These are phyloP conservation scores for Starmerella tilneyi DNA, from an alignment of 805 yeast species.

Conservation along the genomic window DNA sequence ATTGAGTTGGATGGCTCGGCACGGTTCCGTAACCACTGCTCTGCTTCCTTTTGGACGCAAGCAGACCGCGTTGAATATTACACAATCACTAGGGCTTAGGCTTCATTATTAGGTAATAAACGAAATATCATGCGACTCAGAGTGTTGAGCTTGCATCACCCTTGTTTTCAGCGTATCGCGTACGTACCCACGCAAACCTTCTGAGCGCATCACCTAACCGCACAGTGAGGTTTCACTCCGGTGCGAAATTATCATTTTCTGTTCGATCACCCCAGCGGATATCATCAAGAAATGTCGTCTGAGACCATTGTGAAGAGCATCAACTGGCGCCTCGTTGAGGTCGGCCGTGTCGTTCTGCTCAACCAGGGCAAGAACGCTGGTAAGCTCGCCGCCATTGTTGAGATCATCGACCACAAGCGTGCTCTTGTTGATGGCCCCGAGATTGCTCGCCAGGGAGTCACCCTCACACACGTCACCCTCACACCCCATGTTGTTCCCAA, in stretches of 20 bases:
- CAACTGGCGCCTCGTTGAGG: constrained; percentile 99
- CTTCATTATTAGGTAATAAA: too few species aligned
- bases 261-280: constrained; percentile 11
- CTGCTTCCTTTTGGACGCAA: too few species aligned
- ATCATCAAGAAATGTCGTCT: constrained; percentile 48
- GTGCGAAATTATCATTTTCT: constrained; percentile 8
- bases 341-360: constrained; percentile 96
- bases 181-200: constrained; percentile 5
- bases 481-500: constrained; percentile 80
- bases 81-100: too few species aligned
- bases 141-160: neutral
- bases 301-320: constrained; percentile 81
- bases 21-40: too few species aligned
- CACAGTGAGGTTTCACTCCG: neutral
- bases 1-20: too few species aligned
- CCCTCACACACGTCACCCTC: constrained; percentile 78
- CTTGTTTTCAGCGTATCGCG: constrained; percentile 1
- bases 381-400: constrained; percentile 93
- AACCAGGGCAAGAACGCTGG: constrained; percentile 62
- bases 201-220: constrained; percentile 8
- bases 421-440: constrained; percentile 96
- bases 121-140: neutral
- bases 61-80: too few species aligned
- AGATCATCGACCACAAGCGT: constrained; percentile 98
- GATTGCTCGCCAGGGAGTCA: constrained; percentile 84